Percentiles rank a stretch among this genome's conserved stretches.
These are phyloP conservation scores for Pseudevernia furfuracea DNA, from an alignment of 495 filamentous ascomycete species.

Conservation along the genomic window DNA sequence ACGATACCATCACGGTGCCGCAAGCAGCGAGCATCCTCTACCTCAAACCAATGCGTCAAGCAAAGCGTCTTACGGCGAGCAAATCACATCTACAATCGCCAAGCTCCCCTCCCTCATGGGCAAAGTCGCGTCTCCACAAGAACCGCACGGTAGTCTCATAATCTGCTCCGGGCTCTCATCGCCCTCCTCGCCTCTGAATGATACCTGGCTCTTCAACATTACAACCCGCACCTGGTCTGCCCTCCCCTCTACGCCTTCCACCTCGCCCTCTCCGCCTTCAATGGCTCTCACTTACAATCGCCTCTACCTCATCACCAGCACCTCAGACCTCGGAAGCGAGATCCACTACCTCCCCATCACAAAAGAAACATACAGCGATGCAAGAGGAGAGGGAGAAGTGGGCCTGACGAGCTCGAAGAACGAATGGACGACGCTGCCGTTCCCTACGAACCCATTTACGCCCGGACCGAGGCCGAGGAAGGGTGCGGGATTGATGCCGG, in stretches of 20 bases:
- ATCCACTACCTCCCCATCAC: slow-evolving; percentile 38
- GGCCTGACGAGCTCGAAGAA: slow-evolving; percentile 24
- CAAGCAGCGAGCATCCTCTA: slow-evolving; percentile 19
- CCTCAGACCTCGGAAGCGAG: slow-evolving; percentile 33
- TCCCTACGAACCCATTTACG: slow-evolving; percentile 41
- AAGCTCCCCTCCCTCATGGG: slow-evolving; percentile 27
- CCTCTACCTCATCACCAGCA: slow-evolving; percentile 39
- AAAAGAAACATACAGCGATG: slow-evolving; percentile 20
- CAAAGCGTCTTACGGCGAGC: slow-evolving; percentile 19
- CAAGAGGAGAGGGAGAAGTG: background rate
- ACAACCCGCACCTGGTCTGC: slow-evolving; percentile 37
- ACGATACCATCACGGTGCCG: slow-evolving; percentile 20
- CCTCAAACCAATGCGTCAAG: slow-evolving; percentile 14
- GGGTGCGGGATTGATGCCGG: slow-evolving; percentile 38
- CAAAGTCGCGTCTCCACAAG: slow-evolving; percentile 22
- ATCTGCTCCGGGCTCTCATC: slow-evolving; percentile 36
- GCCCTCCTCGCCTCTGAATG: slow-evolving; percentile 24
- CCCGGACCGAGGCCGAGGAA: slow-evolving; percentile 40
- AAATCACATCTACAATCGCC: slow-evolving; percentile 21
- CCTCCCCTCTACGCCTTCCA: slow-evolving; percentile 34
- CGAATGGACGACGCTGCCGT: slow-evolving; percentile 38
- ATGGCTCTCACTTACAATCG: slow-evolving; percentile 36
- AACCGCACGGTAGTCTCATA: slow-evolving; percentile 35
- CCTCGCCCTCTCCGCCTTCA: slow-evolving; percentile 21
- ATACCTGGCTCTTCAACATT: slow-evolving; percentile 44